Percentiles rank a stretch among this genome's conserved stretches.
phyloP scores from a whole-genome alignment of 768 basidiomycete genomes.

The Kwoniella bestiolae region DNA sequence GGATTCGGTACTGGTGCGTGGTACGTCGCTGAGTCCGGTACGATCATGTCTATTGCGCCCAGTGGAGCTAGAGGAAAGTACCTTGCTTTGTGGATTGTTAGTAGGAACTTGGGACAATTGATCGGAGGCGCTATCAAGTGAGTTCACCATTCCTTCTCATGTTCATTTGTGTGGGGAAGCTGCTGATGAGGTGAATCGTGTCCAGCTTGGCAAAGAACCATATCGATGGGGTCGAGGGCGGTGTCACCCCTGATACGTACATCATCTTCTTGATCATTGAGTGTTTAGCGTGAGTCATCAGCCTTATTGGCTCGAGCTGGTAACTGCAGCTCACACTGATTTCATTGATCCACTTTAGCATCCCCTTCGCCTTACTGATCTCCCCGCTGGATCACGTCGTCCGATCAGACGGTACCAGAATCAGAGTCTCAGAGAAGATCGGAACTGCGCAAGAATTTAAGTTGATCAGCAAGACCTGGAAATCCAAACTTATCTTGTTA shows the following conservation, averaged over 20 bases:
- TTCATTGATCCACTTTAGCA: background rate
- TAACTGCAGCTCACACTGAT: background rate
- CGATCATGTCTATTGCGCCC: slow-evolving; percentile 30
- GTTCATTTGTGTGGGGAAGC: no score
- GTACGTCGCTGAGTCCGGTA: slow-evolving; percentile 34
- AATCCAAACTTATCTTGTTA: slow-evolving; percentile 19
- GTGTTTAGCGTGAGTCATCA: slow-evolving; percentile 17
- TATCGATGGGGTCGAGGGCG: slow-evolving; percentile 11
- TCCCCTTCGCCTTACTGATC: slow-evolving; percentile 25
- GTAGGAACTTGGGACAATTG: slow-evolving; percentile 27
- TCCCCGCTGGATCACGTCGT: slow-evolving; percentile 25
- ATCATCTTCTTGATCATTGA: slow-evolving; percentile 27
- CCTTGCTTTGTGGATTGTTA: slow-evolving; percentile 32
- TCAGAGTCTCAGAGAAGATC: slow-evolving; percentile 22
- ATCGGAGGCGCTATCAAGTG: slow-evolving; percentile 34
- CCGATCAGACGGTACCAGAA: slow-evolving; percentile 28
- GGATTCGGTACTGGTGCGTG: slow-evolving; percentile 28
- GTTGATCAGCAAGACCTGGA: slow-evolving; percentile 20
- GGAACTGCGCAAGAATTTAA: slow-evolving; percentile 29
- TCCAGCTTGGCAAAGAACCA: slow-evolving; percentile 19
- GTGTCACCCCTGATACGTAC: slow-evolving; percentile 21
- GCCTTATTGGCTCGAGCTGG: background rate
- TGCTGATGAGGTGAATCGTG: no score
- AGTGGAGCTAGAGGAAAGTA: slow-evolving; percentile 32
- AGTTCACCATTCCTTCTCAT: background rate